These are phyloP conservation scores for Onygenales sp. DNA, from an alignment of 2,329 filamentous ascomycete species.

Conservation along the genomic window DNA sequence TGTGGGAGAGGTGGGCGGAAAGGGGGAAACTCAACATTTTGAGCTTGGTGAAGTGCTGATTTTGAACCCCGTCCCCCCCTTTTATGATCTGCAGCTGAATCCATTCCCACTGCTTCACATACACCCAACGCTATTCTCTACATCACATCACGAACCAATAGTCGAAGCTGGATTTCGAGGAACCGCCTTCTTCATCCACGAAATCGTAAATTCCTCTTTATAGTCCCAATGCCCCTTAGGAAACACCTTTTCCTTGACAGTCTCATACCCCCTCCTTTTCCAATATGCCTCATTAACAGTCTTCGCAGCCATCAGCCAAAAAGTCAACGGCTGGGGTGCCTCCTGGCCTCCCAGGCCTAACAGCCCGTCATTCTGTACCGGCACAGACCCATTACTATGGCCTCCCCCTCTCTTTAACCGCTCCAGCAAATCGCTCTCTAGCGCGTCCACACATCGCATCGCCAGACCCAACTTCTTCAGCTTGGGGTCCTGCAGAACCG, in stretches of 20 bases:
- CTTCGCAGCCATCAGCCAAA: not conserved
- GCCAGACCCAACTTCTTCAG: not conserved
- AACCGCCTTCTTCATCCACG: not conserved
- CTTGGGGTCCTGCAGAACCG: not conserved
- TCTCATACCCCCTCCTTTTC: not conserved
- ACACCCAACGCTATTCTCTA: too few relatives aligned
- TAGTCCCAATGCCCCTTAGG: not conserved
- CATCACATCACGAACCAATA: not conserved
- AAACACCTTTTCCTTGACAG: not conserved
- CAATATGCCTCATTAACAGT: not conserved
- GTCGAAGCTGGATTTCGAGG: not conserved
- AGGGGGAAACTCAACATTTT: too few relatives aligned
- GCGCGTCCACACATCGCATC: not conserved
- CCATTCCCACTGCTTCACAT: too few relatives aligned
- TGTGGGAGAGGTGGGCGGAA: too few relatives aligned
- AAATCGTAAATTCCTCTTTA: not conserved
- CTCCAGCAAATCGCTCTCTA: constrained; percentile 1
- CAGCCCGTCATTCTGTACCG: not conserved
- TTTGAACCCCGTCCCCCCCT: too few relatives aligned
- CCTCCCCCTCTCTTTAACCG: not conserved
- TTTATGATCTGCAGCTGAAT: too few relatives aligned
- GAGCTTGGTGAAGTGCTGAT: too few relatives aligned
- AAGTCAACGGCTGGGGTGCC: not conserved
- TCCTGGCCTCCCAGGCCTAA: not conserved
- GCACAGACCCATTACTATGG: not conserved